Evolutionary conservation across 83 land plant species (phyloP), one percentile per base, ranked within the genome.

Genomic region (Diphasiastrum complanatum): DNA sequence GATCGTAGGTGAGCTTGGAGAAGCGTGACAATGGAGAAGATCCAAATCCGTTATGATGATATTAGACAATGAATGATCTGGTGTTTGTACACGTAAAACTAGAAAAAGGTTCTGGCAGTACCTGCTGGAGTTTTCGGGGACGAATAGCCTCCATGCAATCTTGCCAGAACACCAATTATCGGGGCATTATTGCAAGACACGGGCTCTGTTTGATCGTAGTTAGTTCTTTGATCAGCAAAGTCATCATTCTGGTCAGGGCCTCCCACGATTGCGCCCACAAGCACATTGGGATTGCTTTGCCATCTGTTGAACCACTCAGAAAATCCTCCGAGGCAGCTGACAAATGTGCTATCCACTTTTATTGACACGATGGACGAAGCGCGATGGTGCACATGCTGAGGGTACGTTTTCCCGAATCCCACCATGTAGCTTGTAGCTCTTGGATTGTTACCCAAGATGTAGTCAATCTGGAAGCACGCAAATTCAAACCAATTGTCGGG

Each of bases 261-360:
- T 10, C 90, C 91, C n/a, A 83, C 87, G 0, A 86, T 25, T 8
- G 79, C 87, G 4, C 91, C 91, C 3, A 50, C 61, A n/a, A 86
- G 26, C 12, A 79, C 69, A 50, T 81, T 83, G 4, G 91, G 91
- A 56, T 83, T 77, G 0, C 82, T 63, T 12, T 64, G 64, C 1
- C 70, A 22, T 4, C 50, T 71, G 36, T 64, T 23, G 72, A 72
- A 81, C 76, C 79, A 83, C n/a, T 32, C 24, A 5, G 52, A 56
- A 38, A 60, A 83, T 2, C 91, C 91, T 2, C 43, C 78, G 4
- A 62, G 16, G 69, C 91, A 83, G 10, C 62, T 6, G 0, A 81
- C 79, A 0, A 54, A 73, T 12, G 51, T 41, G 0, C 59, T 58
- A 26, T 78, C 63, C 53, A 41, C 51, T 52, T 76, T 65, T 37